Conservation (phyloP, 441 rosid species). For the California macrophylla region DNA sequence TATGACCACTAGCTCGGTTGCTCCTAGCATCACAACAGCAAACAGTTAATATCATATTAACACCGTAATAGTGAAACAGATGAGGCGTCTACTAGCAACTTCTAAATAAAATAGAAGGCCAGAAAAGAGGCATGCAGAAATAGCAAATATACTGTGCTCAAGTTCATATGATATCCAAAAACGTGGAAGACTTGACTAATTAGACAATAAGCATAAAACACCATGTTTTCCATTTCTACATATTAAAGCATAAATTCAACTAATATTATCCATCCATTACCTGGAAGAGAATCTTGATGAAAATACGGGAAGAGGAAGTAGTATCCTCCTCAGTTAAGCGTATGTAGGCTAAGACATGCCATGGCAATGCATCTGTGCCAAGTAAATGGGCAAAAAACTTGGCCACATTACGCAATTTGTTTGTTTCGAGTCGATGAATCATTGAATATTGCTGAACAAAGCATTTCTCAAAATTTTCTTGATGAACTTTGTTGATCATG, state of each 20-base stretch:
- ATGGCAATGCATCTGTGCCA: constrained; percentile 76
- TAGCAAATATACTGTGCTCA: neutral
- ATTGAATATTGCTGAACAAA: constrained; percentile 83
- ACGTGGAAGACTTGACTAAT: neutral
- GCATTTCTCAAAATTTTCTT: constrained; percentile 76
- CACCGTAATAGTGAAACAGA: neutral
- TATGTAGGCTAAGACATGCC: constrained; percentile 49
- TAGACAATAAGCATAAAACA: neutral
- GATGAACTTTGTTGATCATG: constrained; percentile 75
- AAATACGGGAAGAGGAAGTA: constrained; percentile 78
- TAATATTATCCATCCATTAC: constrained; percentile 22
- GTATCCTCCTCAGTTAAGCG: constrained; percentile 68
- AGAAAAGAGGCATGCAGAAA: neutral
- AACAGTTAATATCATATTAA: neutral
- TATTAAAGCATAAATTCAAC: neutral
- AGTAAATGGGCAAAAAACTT: constrained; percentile 87
- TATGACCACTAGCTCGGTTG: no score
- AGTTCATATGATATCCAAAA: neutral
- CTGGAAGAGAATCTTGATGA: constrained; percentile 93
- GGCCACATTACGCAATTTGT: constrained; percentile 72
- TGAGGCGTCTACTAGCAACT: neutral
- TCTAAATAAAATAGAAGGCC: neutral
- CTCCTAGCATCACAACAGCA: no score
- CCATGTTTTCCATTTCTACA: neutral
- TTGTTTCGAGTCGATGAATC: constrained; percentile 86